Conservation (phyloP, 2,329 filamentous ascomycete genomes). For the Byssochlamys sp. region DNA sequence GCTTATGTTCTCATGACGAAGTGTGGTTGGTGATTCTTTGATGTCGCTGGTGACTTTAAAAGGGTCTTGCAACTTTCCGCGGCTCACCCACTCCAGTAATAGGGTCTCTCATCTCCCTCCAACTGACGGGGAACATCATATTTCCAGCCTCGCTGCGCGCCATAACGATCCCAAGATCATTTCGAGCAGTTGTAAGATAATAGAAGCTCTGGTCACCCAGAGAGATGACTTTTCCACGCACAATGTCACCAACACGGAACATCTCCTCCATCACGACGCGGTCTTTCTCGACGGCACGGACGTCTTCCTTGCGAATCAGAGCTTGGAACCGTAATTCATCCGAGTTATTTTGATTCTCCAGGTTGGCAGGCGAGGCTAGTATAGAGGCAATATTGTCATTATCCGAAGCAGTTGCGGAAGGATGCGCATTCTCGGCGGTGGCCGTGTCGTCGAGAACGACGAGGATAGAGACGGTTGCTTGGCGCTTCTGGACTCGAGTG, state of each 20-base stretch:
- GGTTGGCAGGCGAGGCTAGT: conserved; percentile 29
- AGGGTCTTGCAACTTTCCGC: conserved; percentile 90
- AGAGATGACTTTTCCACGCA: conserved; percentile 77
- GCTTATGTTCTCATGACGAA: background rate
- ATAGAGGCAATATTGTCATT: conserved; percentile 30
- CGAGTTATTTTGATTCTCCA: conserved; percentile 37
- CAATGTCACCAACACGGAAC: conserved; percentile 86
- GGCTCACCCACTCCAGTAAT: conserved; percentile 65
- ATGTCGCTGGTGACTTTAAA: conserved; percentile 42
- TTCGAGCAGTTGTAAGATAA: conserved; percentile 83
- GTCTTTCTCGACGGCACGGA: conserved; percentile 91
- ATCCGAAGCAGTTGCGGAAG: conserved; percentile 18
- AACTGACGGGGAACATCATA: conserved; percentile 84
- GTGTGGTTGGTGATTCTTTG: background rate
- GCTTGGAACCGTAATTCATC: conserved; percentile 68
- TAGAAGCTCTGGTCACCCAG: conserved; percentile 91
- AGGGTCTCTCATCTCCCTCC: conserved; percentile 86
- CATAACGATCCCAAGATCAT: conserved; percentile 89
- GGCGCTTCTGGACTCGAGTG: conserved; percentile 71
- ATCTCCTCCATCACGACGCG: conserved; percentile 82
- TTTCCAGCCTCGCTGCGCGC: conserved; percentile 79
- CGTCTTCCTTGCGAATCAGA: conserved; percentile 77
- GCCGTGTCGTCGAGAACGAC: conserved; percentile 55
- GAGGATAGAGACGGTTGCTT: conserved; percentile 77
- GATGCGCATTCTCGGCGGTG: conserved; percentile 11